Percentiles rank a stretch among this genome's conserved stretches.
Evolutionary conservation across 1,139 yeast species (phyloP).

Genomic region (Kodamaea sp.): DNA sequence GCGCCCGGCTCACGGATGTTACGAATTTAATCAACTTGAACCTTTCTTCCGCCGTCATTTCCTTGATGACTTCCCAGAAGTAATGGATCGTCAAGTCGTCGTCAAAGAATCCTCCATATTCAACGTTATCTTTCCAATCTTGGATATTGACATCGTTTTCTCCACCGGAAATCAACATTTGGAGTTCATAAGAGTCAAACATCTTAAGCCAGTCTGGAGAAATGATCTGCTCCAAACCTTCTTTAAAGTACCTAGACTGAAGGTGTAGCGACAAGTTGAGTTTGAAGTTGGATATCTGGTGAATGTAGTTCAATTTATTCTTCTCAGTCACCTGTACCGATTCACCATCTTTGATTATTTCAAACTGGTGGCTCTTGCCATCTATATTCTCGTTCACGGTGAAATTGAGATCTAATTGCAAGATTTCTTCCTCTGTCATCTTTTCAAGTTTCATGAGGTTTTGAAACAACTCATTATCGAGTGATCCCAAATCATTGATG

Average conservation of each 20-base stretch:
- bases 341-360: slow-evolving; percentile 64
- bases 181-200: slow-evolving; percentile 83
- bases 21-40: slow-evolving; percentile 76
- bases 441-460: slow-evolving; percentile 64
- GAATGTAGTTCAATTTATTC: slow-evolving; percentile 74
- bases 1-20: slow-evolving; percentile 90
- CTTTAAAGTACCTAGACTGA: slow-evolving; percentile 66
- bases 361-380: slow-evolving; percentile 44
- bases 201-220: slow-evolving; percentile 75
- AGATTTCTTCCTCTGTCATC: slow-evolving; percentile 59
- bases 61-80: slow-evolving; percentile 78
- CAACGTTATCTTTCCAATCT: slow-evolving; percentile 66
- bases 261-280: slow-evolving; percentile 61
- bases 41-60: slow-evolving; percentile 62
- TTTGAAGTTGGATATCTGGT: slow-evolving; percentile 76
- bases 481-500: slow-evolving; percentile 73
- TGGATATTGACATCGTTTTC: slow-evolving; percentile 61
- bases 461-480: slow-evolving; percentile 68
- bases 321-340: slow-evolving; percentile 53
- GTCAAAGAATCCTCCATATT: slow-evolving; percentile 66
- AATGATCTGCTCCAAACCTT: slow-evolving; percentile 70
- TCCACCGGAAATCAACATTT: slow-evolving; percentile 84
- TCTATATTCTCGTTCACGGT: slow-evolving; percentile 52
- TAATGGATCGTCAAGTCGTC: slow-evolving; percentile 55
- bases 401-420: slow-evolving; percentile 63